Percentiles rank a stretch among this genome's conserved stretches.
These are phyloP conservation scores for Dioszegia hungarica DNA, from an alignment of 768 basidiomycete genomes.

Conservation along the genomic window DNA sequence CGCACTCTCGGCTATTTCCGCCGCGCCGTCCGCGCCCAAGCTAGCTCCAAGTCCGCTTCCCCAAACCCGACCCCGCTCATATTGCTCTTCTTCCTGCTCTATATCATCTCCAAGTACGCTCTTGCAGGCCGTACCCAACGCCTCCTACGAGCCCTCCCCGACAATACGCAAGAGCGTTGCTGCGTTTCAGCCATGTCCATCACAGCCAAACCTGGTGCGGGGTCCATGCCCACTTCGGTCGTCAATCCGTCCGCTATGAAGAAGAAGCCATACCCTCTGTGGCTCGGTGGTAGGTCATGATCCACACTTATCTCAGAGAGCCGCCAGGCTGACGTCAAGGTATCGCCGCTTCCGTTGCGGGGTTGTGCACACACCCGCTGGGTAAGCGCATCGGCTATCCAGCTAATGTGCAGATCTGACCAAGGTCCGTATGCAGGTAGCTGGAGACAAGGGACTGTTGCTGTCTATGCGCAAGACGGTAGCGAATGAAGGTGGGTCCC, in stretches of 20 bases:
- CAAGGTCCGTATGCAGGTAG: constrained; percentile 78
- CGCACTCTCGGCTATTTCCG: too few species aligned
- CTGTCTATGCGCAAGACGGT: constrained; percentile 76
- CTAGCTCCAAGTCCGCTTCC: too few species aligned
- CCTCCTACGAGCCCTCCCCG: too few species aligned
- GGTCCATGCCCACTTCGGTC: neutral
- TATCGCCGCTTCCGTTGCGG: constrained; percentile 37
- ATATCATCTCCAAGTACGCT: too few species aligned
- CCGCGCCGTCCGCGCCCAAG: too few species aligned
- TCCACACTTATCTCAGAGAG: neutral
- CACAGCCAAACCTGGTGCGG: neutral
- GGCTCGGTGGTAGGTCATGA: constrained; percentile 35
- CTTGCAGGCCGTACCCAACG: too few species aligned
- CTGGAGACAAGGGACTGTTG: constrained; percentile 87
- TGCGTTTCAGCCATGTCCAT: neutral
- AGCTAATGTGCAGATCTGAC: constrained; percentile 55
- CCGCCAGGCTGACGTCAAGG: constrained; percentile 10
- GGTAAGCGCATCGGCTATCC: neutral
- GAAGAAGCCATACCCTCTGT: constrained; percentile 40
- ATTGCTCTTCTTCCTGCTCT: too few species aligned
- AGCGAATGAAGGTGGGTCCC: constrained; percentile 60
- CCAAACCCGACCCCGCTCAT: too few species aligned
- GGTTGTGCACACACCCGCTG: constrained; percentile 31
- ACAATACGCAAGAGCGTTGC: too few species aligned
- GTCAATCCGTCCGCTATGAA: neutral